phyloP scores from a whole-genome alignment of 2,329 filamentous ascomycete genomes.

The Apiospora arundinis region DNA sequence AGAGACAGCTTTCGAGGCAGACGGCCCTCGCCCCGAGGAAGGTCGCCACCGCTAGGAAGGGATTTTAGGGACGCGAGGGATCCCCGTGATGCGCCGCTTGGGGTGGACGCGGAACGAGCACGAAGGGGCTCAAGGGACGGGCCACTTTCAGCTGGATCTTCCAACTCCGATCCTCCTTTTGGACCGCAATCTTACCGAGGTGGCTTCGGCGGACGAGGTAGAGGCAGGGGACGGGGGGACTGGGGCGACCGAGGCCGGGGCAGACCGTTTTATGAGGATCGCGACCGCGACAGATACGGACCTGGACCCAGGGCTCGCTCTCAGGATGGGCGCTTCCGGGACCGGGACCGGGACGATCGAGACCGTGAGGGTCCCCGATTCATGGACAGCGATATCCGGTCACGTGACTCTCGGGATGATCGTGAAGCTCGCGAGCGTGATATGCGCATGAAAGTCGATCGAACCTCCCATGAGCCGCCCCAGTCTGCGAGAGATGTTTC shows the following conservation, averaged over 20 bases:
- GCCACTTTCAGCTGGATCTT: slow-evolving; percentile 73
- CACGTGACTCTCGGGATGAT: slow-evolving; percentile 57
- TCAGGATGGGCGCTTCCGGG: slow-evolving; percentile 66
- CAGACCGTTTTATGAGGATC: slow-evolving; percentile 65
- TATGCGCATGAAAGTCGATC: slow-evolving; percentile 56
- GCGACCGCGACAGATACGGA: slow-evolving; percentile 61
- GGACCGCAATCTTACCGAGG: slow-evolving; percentile 60
- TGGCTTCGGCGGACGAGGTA: slow-evolving; percentile 61
- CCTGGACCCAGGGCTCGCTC: slow-evolving; percentile 65
- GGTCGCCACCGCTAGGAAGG: slow-evolving; percentile 66
- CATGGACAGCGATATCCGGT: slow-evolving; percentile 44
- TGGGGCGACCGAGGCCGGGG: slow-evolving; percentile 58
- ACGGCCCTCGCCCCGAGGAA: slow-evolving; percentile 64
- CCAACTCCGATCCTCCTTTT: slow-evolving; percentile 71
- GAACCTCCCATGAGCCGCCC: slow-evolving; percentile 57
- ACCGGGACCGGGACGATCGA: slow-evolving; percentile 56
- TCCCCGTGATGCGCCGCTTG: slow-evolving; percentile 59
- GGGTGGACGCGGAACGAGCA: slow-evolving; percentile 70
- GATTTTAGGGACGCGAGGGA: slow-evolving; percentile 68
- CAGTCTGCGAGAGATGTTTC: slow-evolving; percentile 58
- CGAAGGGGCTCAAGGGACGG: slow-evolving; percentile 75
- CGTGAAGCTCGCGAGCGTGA: slow-evolving; percentile 50
- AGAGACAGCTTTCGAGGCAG: slow-evolving; percentile 62
- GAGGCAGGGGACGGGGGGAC: slow-evolving; percentile 58
- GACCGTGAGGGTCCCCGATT: slow-evolving; percentile 43